These are phyloP conservation scores for Macrolepiota dolichaula DNA, from an alignment of 768 basidiomycete species.

Conservation along the genomic window DNA sequence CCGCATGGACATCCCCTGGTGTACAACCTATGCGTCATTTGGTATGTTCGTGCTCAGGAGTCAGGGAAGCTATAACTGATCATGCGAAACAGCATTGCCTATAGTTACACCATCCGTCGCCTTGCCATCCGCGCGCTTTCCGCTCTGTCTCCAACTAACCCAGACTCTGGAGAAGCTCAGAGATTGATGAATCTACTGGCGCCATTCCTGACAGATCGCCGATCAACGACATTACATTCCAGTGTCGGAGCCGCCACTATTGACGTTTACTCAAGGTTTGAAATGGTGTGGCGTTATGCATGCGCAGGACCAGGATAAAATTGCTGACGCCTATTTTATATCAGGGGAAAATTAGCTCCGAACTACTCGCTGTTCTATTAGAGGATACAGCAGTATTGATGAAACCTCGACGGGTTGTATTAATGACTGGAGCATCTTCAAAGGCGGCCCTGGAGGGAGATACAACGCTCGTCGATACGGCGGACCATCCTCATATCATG, in stretches of 20 bases:
- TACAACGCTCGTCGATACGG: slow-evolving; percentile 15
- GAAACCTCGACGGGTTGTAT: slow-evolving; percentile 39
- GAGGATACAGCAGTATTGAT: slow-evolving; percentile 52
- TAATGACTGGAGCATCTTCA: slow-evolving; percentile 13
- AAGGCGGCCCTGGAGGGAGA: slow-evolving; percentile 7
- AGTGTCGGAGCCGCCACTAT: slow-evolving; percentile 51
- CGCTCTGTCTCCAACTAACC: slow-evolving; percentile 30
- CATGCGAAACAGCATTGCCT: slow-evolving; percentile 50
- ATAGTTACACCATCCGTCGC: slow-evolving; percentile 63
- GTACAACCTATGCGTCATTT: slow-evolving; percentile 67
- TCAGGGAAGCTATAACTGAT: slow-evolving; percentile 1
- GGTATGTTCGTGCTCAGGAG: slow-evolving; percentile 41
- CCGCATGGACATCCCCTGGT: slow-evolving; percentile 41
- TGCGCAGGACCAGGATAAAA: not conserved
- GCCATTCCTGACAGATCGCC: slow-evolving; percentile 64
- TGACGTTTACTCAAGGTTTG: slow-evolving; percentile 65
- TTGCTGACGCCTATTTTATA: not conserved
- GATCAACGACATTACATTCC: slow-evolving; percentile 50
- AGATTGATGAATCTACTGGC: slow-evolving; percentile 46
- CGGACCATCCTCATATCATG: slow-evolving; percentile 36
- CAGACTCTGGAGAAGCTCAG: slow-evolving; percentile 45
- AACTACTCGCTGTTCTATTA: slow-evolving; percentile 50
- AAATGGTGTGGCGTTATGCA: slow-evolving; percentile 38
- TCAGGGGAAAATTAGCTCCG: slow-evolving; percentile 35
- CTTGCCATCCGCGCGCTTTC: slow-evolving; percentile 59